Percentiles rank a stretch among this genome's conserved stretches.
Conservation (phyloP, 129 eudicot genomes). For the Artemisia annua region DNA sequence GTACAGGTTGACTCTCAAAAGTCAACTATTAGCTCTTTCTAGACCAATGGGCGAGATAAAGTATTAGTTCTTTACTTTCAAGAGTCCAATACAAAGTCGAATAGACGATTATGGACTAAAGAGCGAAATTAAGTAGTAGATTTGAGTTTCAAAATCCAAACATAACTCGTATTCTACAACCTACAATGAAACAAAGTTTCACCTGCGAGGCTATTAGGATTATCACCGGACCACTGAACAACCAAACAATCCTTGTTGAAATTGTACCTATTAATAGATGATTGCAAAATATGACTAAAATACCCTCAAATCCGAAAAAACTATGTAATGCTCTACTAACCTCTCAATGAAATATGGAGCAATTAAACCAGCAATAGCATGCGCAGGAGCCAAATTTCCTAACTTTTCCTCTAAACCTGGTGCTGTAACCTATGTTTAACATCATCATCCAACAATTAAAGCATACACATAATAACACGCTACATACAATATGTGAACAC, state of each 20-base stretch:
- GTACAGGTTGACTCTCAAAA: not conserved
- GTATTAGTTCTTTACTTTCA: not conserved
- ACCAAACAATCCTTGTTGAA: conserved; percentile 64
- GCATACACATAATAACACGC: not conserved
- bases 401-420: conserved; percentile 66
- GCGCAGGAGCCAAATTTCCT: conserved; percentile 72
- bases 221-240: conserved; percentile 86
- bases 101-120: not conserved
- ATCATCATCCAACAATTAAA: not conserved
- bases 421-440: conserved; percentile 53
- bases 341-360: conserved; percentile 63
- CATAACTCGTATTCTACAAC: not conserved
- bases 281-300: conserved; percentile 10
- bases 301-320: not conserved
- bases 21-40: not conserved
- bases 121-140: not conserved
- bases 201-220: conserved; percentile 87
- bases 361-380: conserved; percentile 65
- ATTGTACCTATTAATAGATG: conserved; percentile 45
- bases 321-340: conserved; percentile 28
- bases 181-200: not conserved
- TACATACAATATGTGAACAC: conserved; percentile 1
- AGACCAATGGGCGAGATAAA: not conserved
- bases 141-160: not conserved
- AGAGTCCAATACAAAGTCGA: too few relatives aligned